Evolutionary conservation across 2,329 filamentous ascomycete genomes (phyloP).

Genomic region (Teratosphaeriaceae sp.): DNA sequence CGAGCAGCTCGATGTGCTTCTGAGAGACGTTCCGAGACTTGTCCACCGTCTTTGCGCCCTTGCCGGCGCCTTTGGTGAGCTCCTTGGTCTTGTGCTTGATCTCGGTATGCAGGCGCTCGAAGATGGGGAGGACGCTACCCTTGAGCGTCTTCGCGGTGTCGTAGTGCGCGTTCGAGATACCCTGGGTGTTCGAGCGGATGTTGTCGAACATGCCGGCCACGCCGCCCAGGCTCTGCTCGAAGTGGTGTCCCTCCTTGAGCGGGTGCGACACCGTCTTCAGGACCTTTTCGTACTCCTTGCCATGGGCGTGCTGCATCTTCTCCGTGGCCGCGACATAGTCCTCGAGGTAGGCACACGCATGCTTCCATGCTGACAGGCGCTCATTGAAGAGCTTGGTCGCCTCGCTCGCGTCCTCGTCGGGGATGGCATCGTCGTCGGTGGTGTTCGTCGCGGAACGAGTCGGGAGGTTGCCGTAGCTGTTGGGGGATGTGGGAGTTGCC

Average conservation of each 20-base stretch:
- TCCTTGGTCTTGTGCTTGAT: slow-evolving; percentile 97
- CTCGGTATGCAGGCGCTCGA: slow-evolving; percentile 87
- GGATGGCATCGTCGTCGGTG: slow-evolving; percentile 39
- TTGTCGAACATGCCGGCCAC: slow-evolving; percentile 90
- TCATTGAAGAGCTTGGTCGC: slow-evolving; percentile 65
- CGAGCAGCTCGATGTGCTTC: slow-evolving; percentile 92
- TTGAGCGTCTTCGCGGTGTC: slow-evolving; percentile 91
- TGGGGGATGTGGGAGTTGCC: no score
- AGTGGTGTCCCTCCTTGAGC: slow-evolving; percentile 84
- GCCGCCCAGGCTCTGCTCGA: slow-evolving; percentile 82
- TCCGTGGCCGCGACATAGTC: slow-evolving; percentile 82
- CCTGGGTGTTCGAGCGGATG: slow-evolving; percentile 86
- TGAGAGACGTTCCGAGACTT: slow-evolving; percentile 81
- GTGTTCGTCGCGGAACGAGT: slow-evolving; percentile 24
- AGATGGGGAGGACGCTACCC: slow-evolving; percentile 74
- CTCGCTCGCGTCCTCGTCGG: slow-evolving; percentile 45
- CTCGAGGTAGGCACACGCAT: slow-evolving; percentile 84
- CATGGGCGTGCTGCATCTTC: slow-evolving; percentile 75
- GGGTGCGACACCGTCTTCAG: slow-evolving; percentile 88
- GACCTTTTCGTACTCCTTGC: slow-evolving; percentile 93
- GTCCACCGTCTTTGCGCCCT: slow-evolving; percentile 83
- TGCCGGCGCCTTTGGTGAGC: slow-evolving; percentile 70
- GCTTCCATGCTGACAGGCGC: slow-evolving; percentile 91
- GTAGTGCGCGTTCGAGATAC: slow-evolving; percentile 77
- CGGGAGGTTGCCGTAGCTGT: slow-evolving; percentile 20